Percentiles rank a stretch among this genome's conserved stretches.
Conservation (phyloP, 768 basidiomycete genomes). For the Lentinula edodes region DNA sequence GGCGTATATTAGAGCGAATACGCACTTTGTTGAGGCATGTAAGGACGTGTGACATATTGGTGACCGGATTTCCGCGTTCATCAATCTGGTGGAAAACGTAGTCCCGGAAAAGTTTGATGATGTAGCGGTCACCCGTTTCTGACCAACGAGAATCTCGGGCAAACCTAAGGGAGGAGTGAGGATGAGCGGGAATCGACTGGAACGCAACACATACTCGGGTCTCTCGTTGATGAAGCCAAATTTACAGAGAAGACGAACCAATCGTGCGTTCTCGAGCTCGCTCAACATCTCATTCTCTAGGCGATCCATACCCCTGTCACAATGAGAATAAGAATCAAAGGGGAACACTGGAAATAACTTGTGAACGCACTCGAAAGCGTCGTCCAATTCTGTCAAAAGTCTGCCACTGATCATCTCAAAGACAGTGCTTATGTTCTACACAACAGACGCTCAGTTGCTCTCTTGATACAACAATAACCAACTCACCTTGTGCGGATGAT, state of each 20-base stretch:
- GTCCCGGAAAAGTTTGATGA: conserved; percentile 96
- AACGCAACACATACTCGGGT: conserved; percentile 68
- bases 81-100: conserved; percentile 98
- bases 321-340: neutral
- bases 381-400: conserved; percentile 77
- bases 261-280: conserved; percentile 90
- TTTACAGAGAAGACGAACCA: conserved; percentile 86
- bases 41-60: conserved; percentile 88
- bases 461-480: neutral
- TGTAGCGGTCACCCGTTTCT: conserved; percentile 96
- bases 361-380: conserved; percentile 62
- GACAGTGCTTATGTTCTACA: conserved; percentile 70
- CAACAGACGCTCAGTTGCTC: neutral
- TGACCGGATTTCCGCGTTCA: conserved; percentile 80
- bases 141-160: conserved; percentile 97
- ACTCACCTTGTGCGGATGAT: conserved; percentile 55
- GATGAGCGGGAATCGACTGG: neutral
- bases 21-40: conserved; percentile 89
- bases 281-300: conserved; percentile 80
- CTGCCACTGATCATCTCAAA: conserved; percentile 74
- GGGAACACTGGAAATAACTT: neutral
- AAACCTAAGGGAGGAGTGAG: conserved; percentile 47
- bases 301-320: conserved; percentile 64
- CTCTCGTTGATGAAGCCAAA: conserved; percentile 98
- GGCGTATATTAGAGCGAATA: conserved; percentile 3